Percentiles rank a stretch among this genome's conserved stretches.
Evolutionary conservation across 352 stramenopile species (phyloP).

Genomic region (Phytopythium oedochilum): DNA sequence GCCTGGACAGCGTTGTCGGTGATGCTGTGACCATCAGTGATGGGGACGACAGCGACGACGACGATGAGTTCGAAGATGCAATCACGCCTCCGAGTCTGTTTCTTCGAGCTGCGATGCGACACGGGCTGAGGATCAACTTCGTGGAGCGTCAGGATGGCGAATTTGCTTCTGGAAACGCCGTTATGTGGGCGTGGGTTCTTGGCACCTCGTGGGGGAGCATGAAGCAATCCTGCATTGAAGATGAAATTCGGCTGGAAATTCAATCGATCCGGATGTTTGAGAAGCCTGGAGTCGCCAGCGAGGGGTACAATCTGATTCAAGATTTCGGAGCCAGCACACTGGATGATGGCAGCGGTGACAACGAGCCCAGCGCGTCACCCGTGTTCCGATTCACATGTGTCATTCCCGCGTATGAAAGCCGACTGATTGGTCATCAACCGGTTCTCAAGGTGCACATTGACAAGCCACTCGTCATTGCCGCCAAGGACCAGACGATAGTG

Average conservation of each 20-base stretch:
- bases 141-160: constrained; percentile 13
- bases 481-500: constrained; percentile 75
- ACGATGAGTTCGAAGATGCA: constrained; percentile 85
- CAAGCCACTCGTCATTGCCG: constrained; percentile 40
- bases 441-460: constrained; percentile 42
- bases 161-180: constrained; percentile 10
- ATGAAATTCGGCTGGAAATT: constrained; percentile 65
- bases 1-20: constrained; percentile 55
- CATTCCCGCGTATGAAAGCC: constrained; percentile 77
- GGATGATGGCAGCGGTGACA: neutral
- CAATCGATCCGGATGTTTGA: constrained; percentile 61
- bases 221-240: constrained; percentile 84
- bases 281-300: constrained; percentile 12
- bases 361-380: constrained; percentile 12
- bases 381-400: constrained; percentile 57
- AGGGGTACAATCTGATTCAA: constrained; percentile 37
- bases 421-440: constrained; percentile 69
- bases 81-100: constrained; percentile 81
- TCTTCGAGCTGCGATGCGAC: constrained; percentile 32
- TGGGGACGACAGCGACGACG: constrained; percentile 59
- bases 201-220: constrained; percentile 41
- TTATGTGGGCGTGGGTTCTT: constrained; percentile 56
- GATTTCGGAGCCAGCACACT: constrained; percentile 11
- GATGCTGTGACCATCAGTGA: constrained; percentile 40
- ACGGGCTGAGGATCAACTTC: constrained; percentile 53